Percentiles rank a stretch among this genome's conserved stretches.
Conservation (phyloP, 2,329 filamentous ascomycete species). For the Xylariaceae sp. region DNA sequence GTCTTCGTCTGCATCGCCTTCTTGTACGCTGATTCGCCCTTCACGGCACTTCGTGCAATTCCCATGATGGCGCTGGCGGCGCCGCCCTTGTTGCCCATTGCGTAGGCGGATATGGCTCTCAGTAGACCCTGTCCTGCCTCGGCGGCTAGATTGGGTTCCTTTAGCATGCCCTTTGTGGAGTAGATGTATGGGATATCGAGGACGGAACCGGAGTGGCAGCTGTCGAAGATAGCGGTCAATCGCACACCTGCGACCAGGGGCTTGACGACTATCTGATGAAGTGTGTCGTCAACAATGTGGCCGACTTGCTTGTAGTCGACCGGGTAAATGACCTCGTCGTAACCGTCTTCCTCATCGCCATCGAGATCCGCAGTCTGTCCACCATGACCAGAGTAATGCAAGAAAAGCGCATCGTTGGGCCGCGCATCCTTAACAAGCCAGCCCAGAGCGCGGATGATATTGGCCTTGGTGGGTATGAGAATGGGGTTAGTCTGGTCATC, state of each 20-base stretch:
- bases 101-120: conserved; percentile 54
- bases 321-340: conserved; percentile 79
- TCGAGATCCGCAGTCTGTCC: conserved; percentile 77
- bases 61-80: conserved; percentile 76
- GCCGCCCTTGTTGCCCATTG: conserved; percentile 69
- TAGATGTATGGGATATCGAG: conserved; percentile 65
- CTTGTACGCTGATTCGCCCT: conserved; percentile 74
- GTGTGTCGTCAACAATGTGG: conserved; percentile 78
- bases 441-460: conserved; percentile 68
- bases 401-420: conserved; percentile 71
- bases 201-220: conserved; percentile 62
- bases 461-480: conserved; percentile 68
- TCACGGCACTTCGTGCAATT: conserved; percentile 84
- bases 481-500: conserved; percentile 67
- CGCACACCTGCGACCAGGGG: conserved; percentile 53
- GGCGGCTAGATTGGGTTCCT: conserved; percentile 63
- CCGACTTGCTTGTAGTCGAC: conserved; percentile 75
- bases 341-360: conserved; percentile 75
- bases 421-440: conserved; percentile 68
- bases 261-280: conserved; percentile 67
- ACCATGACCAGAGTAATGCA: conserved; percentile 58
- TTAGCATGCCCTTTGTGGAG: conserved; percentile 62
- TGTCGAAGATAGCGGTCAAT: conserved; percentile 59
- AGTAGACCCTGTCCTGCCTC: conserved; percentile 62
- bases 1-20: conserved; percentile 84